These are phyloP conservation scores for Avena sativa DNA, from an alignment of 176 grass and related monocot species.

Conservation along the genomic window DNA sequence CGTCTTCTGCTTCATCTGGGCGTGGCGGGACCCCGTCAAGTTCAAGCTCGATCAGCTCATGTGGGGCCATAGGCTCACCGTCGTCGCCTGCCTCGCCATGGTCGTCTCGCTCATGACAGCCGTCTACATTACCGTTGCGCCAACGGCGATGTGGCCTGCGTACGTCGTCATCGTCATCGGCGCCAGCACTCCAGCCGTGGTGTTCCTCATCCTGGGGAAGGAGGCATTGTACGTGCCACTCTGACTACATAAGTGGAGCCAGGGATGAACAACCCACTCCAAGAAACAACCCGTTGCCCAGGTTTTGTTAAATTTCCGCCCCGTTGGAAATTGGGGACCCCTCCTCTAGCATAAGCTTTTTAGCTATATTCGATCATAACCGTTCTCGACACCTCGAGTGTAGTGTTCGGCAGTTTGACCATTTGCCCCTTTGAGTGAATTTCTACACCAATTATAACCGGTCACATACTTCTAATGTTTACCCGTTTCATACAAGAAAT, in stretches of 20 bases:
- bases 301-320: too few species aligned
- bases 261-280: too few species aligned
- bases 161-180: constrained; percentile 45
- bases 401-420: too few species aligned
- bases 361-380: too few species aligned
- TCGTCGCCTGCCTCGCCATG: constrained; percentile 52
- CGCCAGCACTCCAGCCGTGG: constrained; percentile 40
- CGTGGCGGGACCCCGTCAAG: constrained; percentile 40
- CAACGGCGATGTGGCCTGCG: constrained; percentile 27
- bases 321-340: too few species aligned
- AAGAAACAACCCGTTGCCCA: too few species aligned
- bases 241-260: background rate
- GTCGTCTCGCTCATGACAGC: constrained; percentile 44
- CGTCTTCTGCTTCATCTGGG: constrained; percentile 60
- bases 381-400: too few species aligned
- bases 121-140: constrained; percentile 38
- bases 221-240: constrained; percentile 27
- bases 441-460: too few species aligned
- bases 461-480: too few species aligned
- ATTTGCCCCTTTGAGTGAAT: too few species aligned
- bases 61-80: constrained; percentile 51
- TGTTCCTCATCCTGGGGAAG: constrained; percentile 36
- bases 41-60: constrained; percentile 44
- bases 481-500: too few species aligned
- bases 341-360: too few species aligned